Percentiles rank a stretch among this genome's conserved stretches.
Conservation (phyloP, 179 eudicot genomes). For the Beta lomatogona region DNA sequence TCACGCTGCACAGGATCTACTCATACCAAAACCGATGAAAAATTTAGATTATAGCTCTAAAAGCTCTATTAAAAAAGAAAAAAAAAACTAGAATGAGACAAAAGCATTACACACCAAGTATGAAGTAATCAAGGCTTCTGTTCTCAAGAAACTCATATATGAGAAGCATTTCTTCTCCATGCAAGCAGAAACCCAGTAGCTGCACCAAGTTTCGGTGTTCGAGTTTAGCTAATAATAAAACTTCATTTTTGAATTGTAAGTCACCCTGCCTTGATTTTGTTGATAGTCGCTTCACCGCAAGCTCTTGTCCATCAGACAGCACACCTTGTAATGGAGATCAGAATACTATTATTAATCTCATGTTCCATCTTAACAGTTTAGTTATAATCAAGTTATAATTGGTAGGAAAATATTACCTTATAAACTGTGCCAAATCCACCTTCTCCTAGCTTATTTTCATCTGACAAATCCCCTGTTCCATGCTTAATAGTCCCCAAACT, state of each 20-base stretch:
- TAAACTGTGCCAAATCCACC: slow-evolving; percentile 37
- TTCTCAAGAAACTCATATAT: slow-evolving; percentile 40
- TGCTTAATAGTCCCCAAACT: slow-evolving; percentile 27
- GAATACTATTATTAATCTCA: too few species aligned
- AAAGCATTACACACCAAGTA: slow-evolving; percentile 22
- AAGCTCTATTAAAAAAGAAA: neutral
- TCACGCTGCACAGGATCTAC: slow-evolving; percentile 7
- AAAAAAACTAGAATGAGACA: neutral
- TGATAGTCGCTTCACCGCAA: slow-evolving; percentile 41
- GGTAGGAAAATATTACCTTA: slow-evolving; percentile 19
- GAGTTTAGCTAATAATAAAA: slow-evolving; percentile 34
- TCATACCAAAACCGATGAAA: neutral
- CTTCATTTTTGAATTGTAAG: slow-evolving; percentile 41
- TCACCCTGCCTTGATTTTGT: slow-evolving; percentile 33
- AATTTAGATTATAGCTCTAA: neutral
- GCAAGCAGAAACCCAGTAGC: slow-evolving; percentile 37
- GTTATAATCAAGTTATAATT: too few species aligned
- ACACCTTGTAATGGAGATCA: slow-evolving; percentile 18
- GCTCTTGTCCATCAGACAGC: slow-evolving; percentile 30
- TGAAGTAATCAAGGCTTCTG: slow-evolving; percentile 42
- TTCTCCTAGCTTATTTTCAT: slow-evolving; percentile 33
- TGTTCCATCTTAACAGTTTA: too few species aligned
- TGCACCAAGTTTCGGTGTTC: slow-evolving; percentile 33
- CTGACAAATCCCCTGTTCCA: slow-evolving; percentile 34
- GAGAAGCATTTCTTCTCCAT: slow-evolving; percentile 44